Evolutionary conservation across 345 rosid species (phyloP), one percentile per base, ranked within the genome.

Genomic region (Linum tenue): DNA sequence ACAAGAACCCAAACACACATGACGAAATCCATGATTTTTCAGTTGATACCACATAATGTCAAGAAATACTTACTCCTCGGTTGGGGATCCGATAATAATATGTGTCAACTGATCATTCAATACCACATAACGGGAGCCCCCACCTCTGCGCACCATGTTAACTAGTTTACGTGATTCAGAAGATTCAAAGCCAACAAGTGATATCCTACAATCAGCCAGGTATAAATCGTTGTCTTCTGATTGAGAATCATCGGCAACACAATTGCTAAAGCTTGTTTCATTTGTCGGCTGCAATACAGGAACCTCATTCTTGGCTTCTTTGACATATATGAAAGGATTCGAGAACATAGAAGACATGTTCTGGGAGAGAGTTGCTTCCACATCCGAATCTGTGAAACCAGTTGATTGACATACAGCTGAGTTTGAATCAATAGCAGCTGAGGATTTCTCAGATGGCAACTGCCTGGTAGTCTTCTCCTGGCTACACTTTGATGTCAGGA

Each of bases 161-260:
- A 90, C 86, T 71, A 86, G 81, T 75, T 80, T 88, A 64, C 91
- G 91, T 84, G 88, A 72, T 75, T 82, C 95, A 77, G 80, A 78
- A 77, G 86, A 84, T 83, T 84, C 89, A 84, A 90, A 88, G n/a
- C 97, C 97, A 74, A 85, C 75, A 51, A 94, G 80, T 41, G 80
- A 74, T 76, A 94, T 79, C 71, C 81, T 79, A 73, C 97, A 90
- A 48, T 88, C 96, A 62, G 97, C 90, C 81, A 94, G 78, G 83
- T 94, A 90, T 64, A 90, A 72, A 74, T 88, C 88, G 79, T 76
- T 76, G 56, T 86, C 95, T 76, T 88, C 97, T 31, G 90, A 81
- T 76, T 82, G 84, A 77, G 95, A 84, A 67, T 94, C 92, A 74
- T 70, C 77, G 65, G 97, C 96, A 72, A 86, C 84, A 76, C 77